Conservation (phyloP, 2,329 filamentous ascomycete genomes). For the Exophiala sp. region DNA sequence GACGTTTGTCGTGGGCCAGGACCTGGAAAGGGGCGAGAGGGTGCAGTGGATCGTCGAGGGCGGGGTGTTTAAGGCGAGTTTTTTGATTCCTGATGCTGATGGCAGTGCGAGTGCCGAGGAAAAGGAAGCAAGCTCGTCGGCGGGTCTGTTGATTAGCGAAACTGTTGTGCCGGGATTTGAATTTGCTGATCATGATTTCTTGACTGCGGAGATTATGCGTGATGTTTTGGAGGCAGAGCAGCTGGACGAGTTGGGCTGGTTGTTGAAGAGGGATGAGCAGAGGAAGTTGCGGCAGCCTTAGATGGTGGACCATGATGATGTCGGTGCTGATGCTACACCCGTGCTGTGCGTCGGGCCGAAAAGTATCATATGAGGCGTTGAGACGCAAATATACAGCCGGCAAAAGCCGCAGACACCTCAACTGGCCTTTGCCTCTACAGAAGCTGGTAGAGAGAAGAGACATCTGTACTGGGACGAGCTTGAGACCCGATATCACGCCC, state of each 20-base stretch:
- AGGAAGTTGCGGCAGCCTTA: too few species aligned
- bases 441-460: too few species aligned
- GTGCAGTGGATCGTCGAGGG: slow-evolving; percentile 65
- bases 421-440: too few species aligned
- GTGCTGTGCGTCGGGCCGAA: too few species aligned
- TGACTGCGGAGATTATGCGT: slow-evolving; percentile 47
- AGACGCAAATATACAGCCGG: too few species aligned
- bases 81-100: slow-evolving; percentile 49
- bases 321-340: too few species aligned
- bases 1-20: slow-evolving; percentile 56
- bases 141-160: slow-evolving; percentile 60
- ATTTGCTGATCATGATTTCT: slow-evolving; percentile 61
- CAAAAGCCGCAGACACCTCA: too few species aligned
- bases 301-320: too few species aligned
- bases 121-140: background rate
- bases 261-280: slow-evolving; percentile 30
- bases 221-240: slow-evolving; percentile 50
- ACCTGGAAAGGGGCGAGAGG: slow-evolving; percentile 54
- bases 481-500: too few species aligned
- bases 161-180: slow-evolving; percentile 65
- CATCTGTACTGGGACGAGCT: too few species aligned
- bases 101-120: too few species aligned
- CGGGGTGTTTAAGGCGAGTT: slow-evolving; percentile 61
- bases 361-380: too few species aligned
- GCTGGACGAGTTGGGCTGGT: slow-evolving; percentile 43